phyloP scores from a whole-genome alignment of 73 alveolate genomes.

The Paramecium sexaurelia region DNA sequence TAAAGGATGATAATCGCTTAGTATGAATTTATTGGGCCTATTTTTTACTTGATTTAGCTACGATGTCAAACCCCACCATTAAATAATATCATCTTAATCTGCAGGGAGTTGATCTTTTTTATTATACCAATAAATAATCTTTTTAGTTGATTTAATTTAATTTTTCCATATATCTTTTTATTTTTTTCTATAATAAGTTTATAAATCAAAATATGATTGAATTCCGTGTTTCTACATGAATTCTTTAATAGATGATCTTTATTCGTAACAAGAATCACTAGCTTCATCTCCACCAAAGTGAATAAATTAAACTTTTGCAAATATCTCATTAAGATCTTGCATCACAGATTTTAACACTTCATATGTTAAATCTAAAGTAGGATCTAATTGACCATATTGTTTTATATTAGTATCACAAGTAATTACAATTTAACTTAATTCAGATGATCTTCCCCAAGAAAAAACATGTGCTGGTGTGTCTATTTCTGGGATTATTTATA shows the following conservation, averaged over 20 bases:
- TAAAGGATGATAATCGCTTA: slow-evolving; percentile 23
- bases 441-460: slow-evolving; percentile 58
- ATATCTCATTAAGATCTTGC: slow-evolving; percentile 47
- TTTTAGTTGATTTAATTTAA: background rate
- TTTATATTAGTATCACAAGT: background rate
- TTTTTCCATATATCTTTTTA: slow-evolving; percentile 60
- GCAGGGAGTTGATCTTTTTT: slow-evolving; percentile 53
- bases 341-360: slow-evolving; percentile 29
- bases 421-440: background rate
- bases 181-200: slow-evolving; percentile 58
- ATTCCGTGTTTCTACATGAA: slow-evolving; percentile 54
- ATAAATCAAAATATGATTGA: slow-evolving; percentile 15
- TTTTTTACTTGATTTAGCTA: background rate
- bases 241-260: slow-evolving; percentile 52
- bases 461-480: slow-evolving; percentile 87
- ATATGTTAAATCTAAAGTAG: slow-evolving; percentile 54
- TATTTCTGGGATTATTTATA: slow-evolving; percentile 86
- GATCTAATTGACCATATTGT: slow-evolving; percentile 63
- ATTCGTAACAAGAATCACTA: slow-evolving; percentile 7
- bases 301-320: slow-evolving; percentile 42
- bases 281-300: slow-evolving; percentile 73
- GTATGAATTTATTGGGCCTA: background rate
- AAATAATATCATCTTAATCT: slow-evolving; percentile 50
- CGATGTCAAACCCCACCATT: slow-evolving; percentile 61
- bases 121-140: slow-evolving; percentile 61